Evolutionary conservation across 164 flowering plant genomes (phyloP).

Genomic region (Dillenia turbinata): DNA sequence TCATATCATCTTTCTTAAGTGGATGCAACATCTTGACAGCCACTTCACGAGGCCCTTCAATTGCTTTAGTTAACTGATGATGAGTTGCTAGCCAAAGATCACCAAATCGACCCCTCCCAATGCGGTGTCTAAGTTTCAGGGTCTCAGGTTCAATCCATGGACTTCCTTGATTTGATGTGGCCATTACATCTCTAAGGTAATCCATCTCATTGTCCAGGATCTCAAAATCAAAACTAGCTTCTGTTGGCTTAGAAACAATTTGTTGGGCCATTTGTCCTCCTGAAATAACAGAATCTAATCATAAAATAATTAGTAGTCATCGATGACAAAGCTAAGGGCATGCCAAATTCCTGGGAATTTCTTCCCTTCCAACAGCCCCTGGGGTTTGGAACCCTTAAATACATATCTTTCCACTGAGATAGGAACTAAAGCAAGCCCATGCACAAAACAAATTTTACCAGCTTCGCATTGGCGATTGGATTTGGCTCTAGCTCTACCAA

Average conservation of each 20-base stretch:
- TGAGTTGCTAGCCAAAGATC: constrained; percentile 93
- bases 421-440: no score
- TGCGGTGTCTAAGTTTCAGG: constrained; percentile 70
- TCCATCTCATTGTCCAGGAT: constrained; percentile 61
- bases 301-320: not conserved
- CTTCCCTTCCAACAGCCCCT: no score
- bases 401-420: no score
- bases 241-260: constrained; percentile 28
- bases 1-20: constrained; percentile 49
- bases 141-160: constrained; percentile 70
- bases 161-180: constrained; percentile 39
- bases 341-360: no score
- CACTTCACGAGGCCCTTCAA: constrained; percentile 81
- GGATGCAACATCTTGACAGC: constrained; percentile 79
- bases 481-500: no score
- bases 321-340: no score
- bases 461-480: no score
- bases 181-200: constrained; percentile 49
- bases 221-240: constrained; percentile 57
- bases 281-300: not conserved
- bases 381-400: no score
- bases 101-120: constrained; percentile 85
- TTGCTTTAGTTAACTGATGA: constrained; percentile 63
- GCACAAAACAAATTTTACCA: no score
- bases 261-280: constrained; percentile 52